Percentiles rank a stretch among this genome's conserved stretches.
Evolutionary conservation across 2,329 filamentous ascomycete species (phyloP).

Genomic region (Pseudogymnoascus sp.): DNA sequence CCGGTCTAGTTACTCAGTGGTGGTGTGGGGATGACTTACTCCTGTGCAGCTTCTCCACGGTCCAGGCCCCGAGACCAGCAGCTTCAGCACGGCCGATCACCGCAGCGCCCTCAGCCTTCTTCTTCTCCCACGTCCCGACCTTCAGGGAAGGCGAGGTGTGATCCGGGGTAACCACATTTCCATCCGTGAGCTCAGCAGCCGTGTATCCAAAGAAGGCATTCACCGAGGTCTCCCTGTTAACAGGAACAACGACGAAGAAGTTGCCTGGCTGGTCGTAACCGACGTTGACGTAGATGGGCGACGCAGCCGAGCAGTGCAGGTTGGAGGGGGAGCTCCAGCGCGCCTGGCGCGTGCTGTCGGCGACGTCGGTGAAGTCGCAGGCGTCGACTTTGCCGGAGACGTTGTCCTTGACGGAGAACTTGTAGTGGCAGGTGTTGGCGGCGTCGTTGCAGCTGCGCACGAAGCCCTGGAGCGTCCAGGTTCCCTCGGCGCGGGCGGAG

Average conservation of each 20-base stretch:
- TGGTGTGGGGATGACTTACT: background rate
- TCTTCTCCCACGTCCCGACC: background rate
- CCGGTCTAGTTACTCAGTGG: background rate
- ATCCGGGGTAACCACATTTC: constrained; percentile 7
- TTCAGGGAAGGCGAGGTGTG: background rate
- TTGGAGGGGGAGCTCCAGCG: constrained; percentile 5
- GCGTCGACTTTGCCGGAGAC: background rate
- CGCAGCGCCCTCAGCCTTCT: background rate
- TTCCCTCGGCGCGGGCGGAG: background rate
- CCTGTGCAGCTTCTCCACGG: background rate
- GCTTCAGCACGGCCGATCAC: background rate
- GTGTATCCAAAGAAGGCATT: constrained; percentile 12
- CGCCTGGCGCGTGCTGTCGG: background rate
- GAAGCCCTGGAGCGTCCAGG: constrained; percentile 11
- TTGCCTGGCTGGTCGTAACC: constrained; percentile 5
- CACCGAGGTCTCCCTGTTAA: background rate
- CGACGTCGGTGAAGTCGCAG: background rate
- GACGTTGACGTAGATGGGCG: background rate
- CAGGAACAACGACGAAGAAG: background rate
- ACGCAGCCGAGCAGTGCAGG: background rate
- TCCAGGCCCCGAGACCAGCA: background rate
- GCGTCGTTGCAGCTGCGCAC: constrained; percentile 11
- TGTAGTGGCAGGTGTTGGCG: constrained; percentile 8
- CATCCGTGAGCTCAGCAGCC: constrained; percentile 7
- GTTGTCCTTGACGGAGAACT: background rate